Conservation (phyloP, 140 eudicot species). For the Ambrosia hybrid region DNA sequence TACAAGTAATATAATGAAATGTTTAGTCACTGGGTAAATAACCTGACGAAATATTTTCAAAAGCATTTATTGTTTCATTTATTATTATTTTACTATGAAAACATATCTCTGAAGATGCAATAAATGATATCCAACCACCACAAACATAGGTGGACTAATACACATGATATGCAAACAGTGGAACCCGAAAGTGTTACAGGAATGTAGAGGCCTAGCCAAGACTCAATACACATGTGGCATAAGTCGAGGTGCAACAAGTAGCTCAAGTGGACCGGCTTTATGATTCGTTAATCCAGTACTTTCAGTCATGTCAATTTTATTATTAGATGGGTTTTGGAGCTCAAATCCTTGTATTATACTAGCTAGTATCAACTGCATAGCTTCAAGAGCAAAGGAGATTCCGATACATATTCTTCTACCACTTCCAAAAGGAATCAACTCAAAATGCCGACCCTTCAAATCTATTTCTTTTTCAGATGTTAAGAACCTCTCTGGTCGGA, state of each 20-base stretch:
- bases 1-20: too few species aligned
- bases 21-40: too few species aligned
- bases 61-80: too few species aligned
- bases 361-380: not conserved
- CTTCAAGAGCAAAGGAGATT: conserved; percentile 6
- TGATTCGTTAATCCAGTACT: not conserved
- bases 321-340: not conserved
- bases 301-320: conserved; percentile 18
- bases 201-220: not conserved
- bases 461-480: conserved; percentile 19
- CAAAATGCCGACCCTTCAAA: conserved; percentile 20
- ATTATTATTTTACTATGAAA: too few species aligned
- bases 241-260: conserved; percentile 9
- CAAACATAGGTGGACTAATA: too few species aligned
- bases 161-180: too few species aligned
- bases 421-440: conserved; percentile 25
- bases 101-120: too few species aligned
- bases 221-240: not conserved
- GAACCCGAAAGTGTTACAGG: too few species aligned
- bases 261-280: conserved; percentile 23
- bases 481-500: conserved; percentile 33
- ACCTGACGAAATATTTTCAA: too few species aligned
- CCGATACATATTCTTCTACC: conserved; percentile 19
- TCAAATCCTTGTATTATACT: conserved; percentile 23
- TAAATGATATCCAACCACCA: too few species aligned